These are phyloP conservation scores for Rhodofomes roseus DNA, from an alignment of 1,284 basidiomycete species.

Conservation along the genomic window DNA sequence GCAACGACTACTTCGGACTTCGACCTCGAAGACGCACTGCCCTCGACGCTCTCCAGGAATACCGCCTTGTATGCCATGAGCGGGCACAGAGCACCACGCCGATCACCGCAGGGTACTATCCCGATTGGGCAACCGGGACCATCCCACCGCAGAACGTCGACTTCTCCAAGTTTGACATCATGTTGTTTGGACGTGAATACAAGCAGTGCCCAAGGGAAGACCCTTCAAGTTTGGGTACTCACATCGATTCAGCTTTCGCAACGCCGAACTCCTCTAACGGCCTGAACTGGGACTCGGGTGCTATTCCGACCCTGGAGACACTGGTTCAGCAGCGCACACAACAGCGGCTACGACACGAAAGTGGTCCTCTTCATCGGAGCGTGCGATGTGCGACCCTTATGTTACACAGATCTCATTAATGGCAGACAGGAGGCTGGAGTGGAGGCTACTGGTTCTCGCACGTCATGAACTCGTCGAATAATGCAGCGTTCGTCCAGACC, in stretches of 20 bases:
- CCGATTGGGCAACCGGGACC: slow-evolving; percentile 59
- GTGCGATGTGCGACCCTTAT: slow-evolving; percentile 21
- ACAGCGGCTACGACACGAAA: slow-evolving; percentile 52
- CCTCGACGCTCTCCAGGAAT: slow-evolving; percentile 41
- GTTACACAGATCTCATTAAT: no score
- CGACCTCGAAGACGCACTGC: slow-evolving; percentile 40
- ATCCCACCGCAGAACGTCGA: slow-evolving; percentile 64
- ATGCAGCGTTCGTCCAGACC: slow-evolving; percentile 57
- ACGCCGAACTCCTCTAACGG: slow-evolving; percentile 57
- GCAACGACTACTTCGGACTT: slow-evolving; percentile 22
- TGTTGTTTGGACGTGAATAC: slow-evolving; percentile 63
- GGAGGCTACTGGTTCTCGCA: slow-evolving; percentile 64
- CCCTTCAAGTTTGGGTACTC: no score
- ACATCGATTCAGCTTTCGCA: slow-evolving; percentile 54
- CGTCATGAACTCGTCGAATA: slow-evolving; percentile 44
- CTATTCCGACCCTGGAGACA: slow-evolving; percentile 48
- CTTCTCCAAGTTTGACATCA: slow-evolving; percentile 68
- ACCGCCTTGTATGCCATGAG: slow-evolving; percentile 23
- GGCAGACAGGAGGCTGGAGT: slow-evolving; percentile 43
- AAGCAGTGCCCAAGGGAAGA: no score
- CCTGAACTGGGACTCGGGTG: slow-evolving; percentile 56
- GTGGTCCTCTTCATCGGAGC: slow-evolving; percentile 72
- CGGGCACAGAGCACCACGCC: slow-evolving; percentile 11
- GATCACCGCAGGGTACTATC: slow-evolving; percentile 54
- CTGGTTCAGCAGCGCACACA: slow-evolving; percentile 61